Conservation (phyloP, 345 rosid species). For the Eucalyptus decipiens region DNA sequence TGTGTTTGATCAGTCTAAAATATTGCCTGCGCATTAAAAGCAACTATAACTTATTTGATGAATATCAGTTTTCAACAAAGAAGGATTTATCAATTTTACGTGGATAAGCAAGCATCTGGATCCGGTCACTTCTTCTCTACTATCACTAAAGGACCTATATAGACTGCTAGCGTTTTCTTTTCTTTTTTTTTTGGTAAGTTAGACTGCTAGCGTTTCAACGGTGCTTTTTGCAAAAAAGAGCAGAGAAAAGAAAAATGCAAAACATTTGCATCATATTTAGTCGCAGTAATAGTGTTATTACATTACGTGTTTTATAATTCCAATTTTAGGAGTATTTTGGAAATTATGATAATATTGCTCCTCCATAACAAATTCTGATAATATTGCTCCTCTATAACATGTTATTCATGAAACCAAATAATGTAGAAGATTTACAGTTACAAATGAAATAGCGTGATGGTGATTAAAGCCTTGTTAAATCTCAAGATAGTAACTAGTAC, state of each 20-base stretch:
- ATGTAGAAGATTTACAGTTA: neutral
- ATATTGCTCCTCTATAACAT: no score
- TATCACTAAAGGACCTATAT: no score
- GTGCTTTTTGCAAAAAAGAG: neutral
- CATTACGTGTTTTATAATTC: no score
- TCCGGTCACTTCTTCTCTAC: neutral
- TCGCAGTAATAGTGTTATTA: neutral
- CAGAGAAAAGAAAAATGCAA: rapidly evolving
- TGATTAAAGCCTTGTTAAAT: no score
- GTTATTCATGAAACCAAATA: neutral
- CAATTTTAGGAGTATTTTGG: no score
- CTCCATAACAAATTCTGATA: no score
- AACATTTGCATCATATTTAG: neutral
- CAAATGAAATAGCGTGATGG: neutral
- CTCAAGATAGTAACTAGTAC: no score
- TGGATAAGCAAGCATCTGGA: neutral
- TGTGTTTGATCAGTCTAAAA: neutral
- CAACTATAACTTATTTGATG: neutral
- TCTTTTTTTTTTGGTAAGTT: no score
- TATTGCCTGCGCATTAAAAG: neutral
- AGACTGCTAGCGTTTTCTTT: neutral
- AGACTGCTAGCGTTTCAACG: neutral
- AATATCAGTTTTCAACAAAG: neutral
- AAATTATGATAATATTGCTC: no score
- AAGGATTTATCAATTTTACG: neutral